phyloP scores from a whole-genome alignment of 2,329 filamentous ascomycete genomes.

The Aspergillus jensenii region DNA sequence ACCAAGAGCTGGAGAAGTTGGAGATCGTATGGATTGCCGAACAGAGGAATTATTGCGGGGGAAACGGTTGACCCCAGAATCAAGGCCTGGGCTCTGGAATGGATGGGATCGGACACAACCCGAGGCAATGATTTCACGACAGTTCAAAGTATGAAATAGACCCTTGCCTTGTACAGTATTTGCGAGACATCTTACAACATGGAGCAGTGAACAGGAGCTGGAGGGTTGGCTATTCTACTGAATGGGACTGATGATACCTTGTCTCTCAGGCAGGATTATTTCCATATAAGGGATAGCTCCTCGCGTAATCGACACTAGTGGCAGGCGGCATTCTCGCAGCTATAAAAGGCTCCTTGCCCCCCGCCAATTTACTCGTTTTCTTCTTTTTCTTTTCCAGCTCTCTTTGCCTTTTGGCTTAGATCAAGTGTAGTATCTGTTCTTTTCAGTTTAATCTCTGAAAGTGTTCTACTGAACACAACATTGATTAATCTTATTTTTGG shows the following conservation, averaged over 20 bases:
- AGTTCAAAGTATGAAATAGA: too few species aligned
- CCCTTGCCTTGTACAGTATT: too few species aligned
- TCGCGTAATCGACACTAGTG: conserved; percentile 13
- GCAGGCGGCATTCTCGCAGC: neutral
- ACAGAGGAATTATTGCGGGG: neutral
- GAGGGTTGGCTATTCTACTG: too few species aligned
- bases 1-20: neutral
- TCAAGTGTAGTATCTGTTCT: conserved; percentile 97
- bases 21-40: neutral
- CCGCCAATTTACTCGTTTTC: conserved; percentile 51
- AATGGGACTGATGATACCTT: neutral
- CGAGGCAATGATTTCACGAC: neutral
- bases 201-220: neutral
- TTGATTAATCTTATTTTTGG: conserved; percentile 84
- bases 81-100: neutral
- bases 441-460: conserved; percentile 97
- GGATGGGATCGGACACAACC: neutral
- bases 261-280: neutral
- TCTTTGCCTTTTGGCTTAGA: conserved; percentile 69
- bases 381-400: conserved; percentile 51
- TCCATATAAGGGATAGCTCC: neutral
- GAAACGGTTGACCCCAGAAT: neutral
- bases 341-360: conserved; percentile 14
- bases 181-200: too few species aligned
- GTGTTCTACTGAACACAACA: conserved; percentile 68